Conservation (phyloP, 2,329 filamentous ascomycete genomes). For the Nemania serpens region DNA sequence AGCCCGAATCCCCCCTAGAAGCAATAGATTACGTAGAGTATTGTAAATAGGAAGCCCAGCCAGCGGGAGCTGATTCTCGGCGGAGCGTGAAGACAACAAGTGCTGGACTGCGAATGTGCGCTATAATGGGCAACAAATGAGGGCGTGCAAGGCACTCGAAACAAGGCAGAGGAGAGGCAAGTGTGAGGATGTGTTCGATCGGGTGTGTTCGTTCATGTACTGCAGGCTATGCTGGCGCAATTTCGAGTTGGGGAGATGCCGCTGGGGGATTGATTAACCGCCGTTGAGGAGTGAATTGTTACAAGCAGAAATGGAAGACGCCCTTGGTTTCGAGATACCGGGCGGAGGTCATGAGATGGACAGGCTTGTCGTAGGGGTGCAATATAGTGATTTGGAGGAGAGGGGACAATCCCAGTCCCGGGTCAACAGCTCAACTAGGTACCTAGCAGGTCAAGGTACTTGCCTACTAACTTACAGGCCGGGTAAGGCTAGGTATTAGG, state of each 20-base stretch:
- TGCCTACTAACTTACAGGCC: too few relatives aligned
- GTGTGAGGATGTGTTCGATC: conserved; percentile 2
- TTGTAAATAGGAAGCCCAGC: conserved; percentile 8
- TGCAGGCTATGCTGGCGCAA: conserved; percentile 14
- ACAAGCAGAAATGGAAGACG: conserved; percentile 16
- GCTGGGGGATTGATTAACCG: conserved; percentile 14
- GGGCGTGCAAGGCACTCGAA: conserved; percentile 4
- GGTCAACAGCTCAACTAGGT: conserved; percentile 7
- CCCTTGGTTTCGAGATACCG: conserved; percentile 24
- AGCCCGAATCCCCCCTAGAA: not conserved
- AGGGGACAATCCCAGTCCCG: conserved; percentile 22
- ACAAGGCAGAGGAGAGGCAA: conserved; percentile 19
- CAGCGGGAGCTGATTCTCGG: conserved; percentile 14
- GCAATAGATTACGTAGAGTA: conserved; percentile 13
- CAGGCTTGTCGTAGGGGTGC: conserved; percentile 7
- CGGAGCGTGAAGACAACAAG: conserved; percentile 15
- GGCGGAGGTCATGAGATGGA: conserved; percentile 21
- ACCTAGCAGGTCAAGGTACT: not conserved
- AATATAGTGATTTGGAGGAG: conserved; percentile 19
- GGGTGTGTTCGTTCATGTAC: conserved; percentile 8
- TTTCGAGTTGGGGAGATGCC: conserved; percentile 5
- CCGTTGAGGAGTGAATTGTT: conserved; percentile 24
- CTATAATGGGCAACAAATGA: conserved; percentile 16
- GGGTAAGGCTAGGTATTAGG: too few relatives aligned
- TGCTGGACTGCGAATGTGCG: conserved; percentile 24